Evolutionary conservation across 345 rosid species (phyloP).

Genomic region (Gossypium mustelinum): DNA sequence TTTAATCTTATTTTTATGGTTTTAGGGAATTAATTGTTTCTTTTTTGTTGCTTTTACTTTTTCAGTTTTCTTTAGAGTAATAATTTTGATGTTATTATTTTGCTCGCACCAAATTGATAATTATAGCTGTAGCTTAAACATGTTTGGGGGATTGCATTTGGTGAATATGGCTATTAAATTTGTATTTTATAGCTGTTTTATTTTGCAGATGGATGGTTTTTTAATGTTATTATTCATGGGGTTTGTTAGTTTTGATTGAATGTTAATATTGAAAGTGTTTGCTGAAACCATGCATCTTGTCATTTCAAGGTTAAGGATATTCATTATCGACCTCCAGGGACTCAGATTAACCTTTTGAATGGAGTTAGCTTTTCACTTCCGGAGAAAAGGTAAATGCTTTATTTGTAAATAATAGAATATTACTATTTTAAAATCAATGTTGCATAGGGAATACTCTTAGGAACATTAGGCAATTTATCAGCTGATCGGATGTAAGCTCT

Average conservation of each 20-base stretch:
- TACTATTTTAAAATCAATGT: neutral
- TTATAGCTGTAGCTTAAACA: neutral
- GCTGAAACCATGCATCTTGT: slow-evolving; percentile 17
- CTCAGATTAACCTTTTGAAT: slow-evolving; percentile 62
- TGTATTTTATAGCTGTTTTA: slow-evolving; percentile 6
- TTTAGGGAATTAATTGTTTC: neutral
- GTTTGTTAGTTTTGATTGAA: slow-evolving; percentile 2
- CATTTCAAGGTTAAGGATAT: slow-evolving; percentile 54
- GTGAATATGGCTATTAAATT: neutral
- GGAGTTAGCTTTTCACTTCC: slow-evolving; percentile 73
- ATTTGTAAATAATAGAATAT: neutral
- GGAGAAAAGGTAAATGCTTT: slow-evolving; percentile 50
- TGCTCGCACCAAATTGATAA: neutral
- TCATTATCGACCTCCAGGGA: slow-evolving; percentile 77
- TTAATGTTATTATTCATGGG: neutral
- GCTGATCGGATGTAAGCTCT: neutral
- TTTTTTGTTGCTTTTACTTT: neutral
- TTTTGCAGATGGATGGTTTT: neutral
- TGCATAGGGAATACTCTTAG: neutral
- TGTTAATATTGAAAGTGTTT: slow-evolving; percentile 8
- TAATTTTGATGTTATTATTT: too few relatives aligned
- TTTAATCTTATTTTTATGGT: neutral
- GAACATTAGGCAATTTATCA: neutral
- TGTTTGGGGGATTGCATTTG: neutral
- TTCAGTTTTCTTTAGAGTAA: neutral